Conservation (phyloP, 1,139 yeast species). For the Wickerhamomyces sp. region DNA sequence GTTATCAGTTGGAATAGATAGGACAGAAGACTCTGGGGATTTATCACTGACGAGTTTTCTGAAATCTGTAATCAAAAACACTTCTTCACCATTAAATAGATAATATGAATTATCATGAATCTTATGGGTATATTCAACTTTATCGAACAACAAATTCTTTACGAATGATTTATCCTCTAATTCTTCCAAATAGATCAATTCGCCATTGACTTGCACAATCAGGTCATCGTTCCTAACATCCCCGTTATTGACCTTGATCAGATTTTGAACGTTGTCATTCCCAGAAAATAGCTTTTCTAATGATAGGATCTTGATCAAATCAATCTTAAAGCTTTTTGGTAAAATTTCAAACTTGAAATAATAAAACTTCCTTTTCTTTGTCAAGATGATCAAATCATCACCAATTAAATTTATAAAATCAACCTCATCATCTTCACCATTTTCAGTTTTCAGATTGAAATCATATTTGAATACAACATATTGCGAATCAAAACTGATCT, state of each 20-base stretch:
- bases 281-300: conserved; percentile 15
- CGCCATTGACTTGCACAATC: conserved; percentile 27
- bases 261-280: conserved; percentile 2
- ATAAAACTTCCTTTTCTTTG: conserved; percentile 14
- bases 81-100: conserved; percentile 25
- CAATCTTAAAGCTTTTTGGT: conserved; percentile 16
- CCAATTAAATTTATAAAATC: conserved; percentile 15
- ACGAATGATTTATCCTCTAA: conserved; percentile 8
- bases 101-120: conserved; percentile 20
- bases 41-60: conserved; percentile 5
- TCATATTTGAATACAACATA: conserved; percentile 25
- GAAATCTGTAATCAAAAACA: conserved; percentile 26
- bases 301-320: conserved; percentile 17
- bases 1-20: neutral
- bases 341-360: conserved; percentile 17
- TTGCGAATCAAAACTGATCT: conserved; percentile 19
- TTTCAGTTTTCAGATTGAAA: conserved; percentile 7
- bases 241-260: conserved; percentile 21
- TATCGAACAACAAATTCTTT: conserved; percentile 22
- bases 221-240: conserved; percentile 24
- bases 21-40: conserved; percentile 6
- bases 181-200: conserved; percentile 23
- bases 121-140: conserved; percentile 22
- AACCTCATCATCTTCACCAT: conserved; percentile 7
- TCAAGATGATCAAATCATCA: conserved; percentile 18